These are phyloP conservation scores for Epipyxis sp. DNA, from an alignment of 108 stramenopile species.

Conservation along the genomic window DNA sequence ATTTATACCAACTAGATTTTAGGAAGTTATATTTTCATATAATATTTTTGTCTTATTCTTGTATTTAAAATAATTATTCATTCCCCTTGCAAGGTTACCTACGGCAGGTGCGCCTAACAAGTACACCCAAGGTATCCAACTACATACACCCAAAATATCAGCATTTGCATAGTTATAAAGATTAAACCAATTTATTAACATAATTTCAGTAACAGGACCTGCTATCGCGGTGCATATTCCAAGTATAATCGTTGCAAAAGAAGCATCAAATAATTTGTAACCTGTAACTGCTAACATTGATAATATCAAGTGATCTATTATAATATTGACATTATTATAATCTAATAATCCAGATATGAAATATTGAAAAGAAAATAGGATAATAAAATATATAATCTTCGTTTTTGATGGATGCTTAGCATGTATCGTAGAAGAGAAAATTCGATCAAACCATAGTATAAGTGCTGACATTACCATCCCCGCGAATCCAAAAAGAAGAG, in stretches of 20 bases:
- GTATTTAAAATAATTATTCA: too few species aligned
- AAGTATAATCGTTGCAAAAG: not conserved
- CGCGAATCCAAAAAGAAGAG: not conserved
- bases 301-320: not conserved
- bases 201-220: not conserved
- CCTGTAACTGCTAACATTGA: not conserved
- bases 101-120: conserved; percentile 26
- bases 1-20: too few species aligned
- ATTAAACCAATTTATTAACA: not conserved
- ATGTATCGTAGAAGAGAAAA: not conserved
- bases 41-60: too few species aligned
- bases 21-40: too few species aligned
- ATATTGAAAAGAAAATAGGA: not conserved
- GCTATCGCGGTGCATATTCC: not conserved
- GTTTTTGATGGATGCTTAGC: not conserved
- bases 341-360: not conserved
- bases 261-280: not conserved
- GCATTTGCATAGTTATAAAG: not conserved
- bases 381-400: not conserved
- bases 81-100: not conserved
- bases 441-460: not conserved
- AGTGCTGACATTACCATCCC: not conserved
- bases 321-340: not conserved
- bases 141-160: conserved; percentile 1
- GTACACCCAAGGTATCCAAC: conserved; percentile 20